phyloP scores from a whole-genome alignment of 345 rosid species.

The Geranium brycei region DNA sequence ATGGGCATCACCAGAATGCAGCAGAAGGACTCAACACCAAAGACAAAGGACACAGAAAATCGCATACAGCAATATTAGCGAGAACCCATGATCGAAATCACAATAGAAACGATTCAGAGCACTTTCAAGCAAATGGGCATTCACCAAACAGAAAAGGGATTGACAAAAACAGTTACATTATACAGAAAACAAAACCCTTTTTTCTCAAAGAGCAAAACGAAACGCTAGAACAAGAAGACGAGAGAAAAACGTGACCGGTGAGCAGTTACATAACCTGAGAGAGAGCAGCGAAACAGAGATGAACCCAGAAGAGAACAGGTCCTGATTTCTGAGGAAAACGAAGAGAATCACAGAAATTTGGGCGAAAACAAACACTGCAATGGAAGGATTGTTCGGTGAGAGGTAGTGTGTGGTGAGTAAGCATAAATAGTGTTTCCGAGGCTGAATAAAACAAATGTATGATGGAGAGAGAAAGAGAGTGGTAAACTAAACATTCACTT shows the following conservation, averaged over 20 bases:
- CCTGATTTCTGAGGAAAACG: background rate
- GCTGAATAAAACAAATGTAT: constrained; percentile 7
- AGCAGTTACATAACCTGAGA: background rate
- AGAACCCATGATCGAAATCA: constrained; percentile 20
- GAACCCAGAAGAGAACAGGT: constrained; percentile 1
- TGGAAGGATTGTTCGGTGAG: constrained; percentile 31
- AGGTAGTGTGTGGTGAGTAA: constrained; percentile 27
- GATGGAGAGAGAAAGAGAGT: constrained; percentile 1
- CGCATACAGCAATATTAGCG: constrained; percentile 22
- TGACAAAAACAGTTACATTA: constrained; percentile 21
- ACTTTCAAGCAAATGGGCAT: constrained; percentile 21
- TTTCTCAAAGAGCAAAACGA: background rate
- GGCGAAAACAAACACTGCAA: constrained; percentile 15
- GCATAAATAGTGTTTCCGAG: constrained; percentile 15
- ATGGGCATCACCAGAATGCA: constrained; percentile 17
- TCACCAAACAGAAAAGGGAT: constrained; percentile 10
- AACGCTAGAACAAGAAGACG: background rate
- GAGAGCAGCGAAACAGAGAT: constrained; percentile 3
- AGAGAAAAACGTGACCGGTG: background rate
- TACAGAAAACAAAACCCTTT: constrained; percentile 7
- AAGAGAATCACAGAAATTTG: constrained; percentile 5
- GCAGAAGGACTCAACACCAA: background rate
- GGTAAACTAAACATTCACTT: background rate
- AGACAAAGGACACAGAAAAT: background rate
- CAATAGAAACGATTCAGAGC: constrained; percentile 6